phyloP scores from a whole-genome alignment of 2,329 filamentous ascomycete species.

The Aspergillus awamori region DNA sequence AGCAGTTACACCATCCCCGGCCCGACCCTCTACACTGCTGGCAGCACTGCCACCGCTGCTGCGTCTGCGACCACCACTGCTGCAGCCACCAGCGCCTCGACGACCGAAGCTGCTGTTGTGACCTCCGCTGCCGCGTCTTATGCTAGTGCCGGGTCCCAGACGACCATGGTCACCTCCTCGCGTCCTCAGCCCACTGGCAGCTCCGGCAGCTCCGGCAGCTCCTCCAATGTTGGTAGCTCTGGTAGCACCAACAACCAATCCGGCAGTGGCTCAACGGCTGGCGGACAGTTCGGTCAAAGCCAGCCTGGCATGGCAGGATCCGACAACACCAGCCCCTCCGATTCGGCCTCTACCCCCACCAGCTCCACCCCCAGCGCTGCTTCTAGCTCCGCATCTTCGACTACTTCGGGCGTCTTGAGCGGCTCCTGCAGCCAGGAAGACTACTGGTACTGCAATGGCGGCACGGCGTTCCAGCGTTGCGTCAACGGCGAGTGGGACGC shows the following conservation, averaged over 20 bases:
- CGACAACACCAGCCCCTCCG: background rate
- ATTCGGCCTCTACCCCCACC: background rate
- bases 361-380: background rate
- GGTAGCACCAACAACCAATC: background rate
- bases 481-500: conserved; percentile 23
- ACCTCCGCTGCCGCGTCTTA: background rate
- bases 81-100: background rate
- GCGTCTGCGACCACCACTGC: background rate
- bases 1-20: conserved; percentile 54
- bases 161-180: background rate
- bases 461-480: conserved; percentile 22
- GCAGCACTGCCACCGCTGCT: background rate
- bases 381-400: background rate
- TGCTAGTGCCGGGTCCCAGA: background rate
- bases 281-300: background rate
- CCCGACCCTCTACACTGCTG: conserved; percentile 35
- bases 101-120: background rate
- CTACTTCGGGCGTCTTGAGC: conserved; percentile 7
- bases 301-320: background rate
- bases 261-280: background rate
- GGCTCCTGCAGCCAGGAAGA: conserved; percentile 20
- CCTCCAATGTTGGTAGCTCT: background rate
- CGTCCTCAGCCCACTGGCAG: background rate
- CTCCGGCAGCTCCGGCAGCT: background rate
- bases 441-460: conserved; percentile 29